phyloP scores from a whole-genome alignment of 495 filamentous ascomycete species.

The Terfezia boudieri region DNA sequence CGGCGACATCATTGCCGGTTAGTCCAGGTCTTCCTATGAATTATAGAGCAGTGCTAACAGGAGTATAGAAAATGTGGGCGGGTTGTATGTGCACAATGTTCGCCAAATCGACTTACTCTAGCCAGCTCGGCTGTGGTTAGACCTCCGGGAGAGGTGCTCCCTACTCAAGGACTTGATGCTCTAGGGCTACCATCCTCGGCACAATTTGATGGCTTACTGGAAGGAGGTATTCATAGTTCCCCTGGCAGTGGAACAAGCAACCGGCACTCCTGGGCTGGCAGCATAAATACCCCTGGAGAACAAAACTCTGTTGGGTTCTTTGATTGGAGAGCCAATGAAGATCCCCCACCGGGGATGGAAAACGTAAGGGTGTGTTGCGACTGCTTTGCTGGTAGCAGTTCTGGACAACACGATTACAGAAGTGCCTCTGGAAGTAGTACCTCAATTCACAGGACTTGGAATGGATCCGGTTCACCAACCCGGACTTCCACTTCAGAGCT shows the following conservation, averaged over 20 bases:
- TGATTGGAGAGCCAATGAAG: not conserved
- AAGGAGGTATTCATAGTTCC: not conserved
- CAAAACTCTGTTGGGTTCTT: not conserved
- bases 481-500: not conserved
- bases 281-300: constrained; percentile 1
- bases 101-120: constrained; percentile 86
- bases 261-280: constrained; percentile 4
- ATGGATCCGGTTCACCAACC: not conserved
- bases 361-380: not conserved
- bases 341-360: not conserved
- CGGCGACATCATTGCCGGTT: constrained; percentile 78
- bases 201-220: not conserved
- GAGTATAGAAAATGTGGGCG: constrained; percentile 63
- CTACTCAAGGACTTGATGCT: not conserved
- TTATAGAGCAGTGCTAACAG: not conserved
- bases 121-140: constrained; percentile 82
- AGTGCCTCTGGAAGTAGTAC: too few relatives aligned
- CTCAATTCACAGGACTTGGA: not conserved
- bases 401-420: too few relatives aligned
- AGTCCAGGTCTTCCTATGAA: constrained; percentile 12
- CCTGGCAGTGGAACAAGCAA: not conserved
- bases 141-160: constrained; percentile 32
- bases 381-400: not conserved
- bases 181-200: not conserved
- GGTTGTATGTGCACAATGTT: constrained; percentile 79